Base-by-base conservation (phyloP, 208 protist species). In the Lotmaria passim region DNA sequence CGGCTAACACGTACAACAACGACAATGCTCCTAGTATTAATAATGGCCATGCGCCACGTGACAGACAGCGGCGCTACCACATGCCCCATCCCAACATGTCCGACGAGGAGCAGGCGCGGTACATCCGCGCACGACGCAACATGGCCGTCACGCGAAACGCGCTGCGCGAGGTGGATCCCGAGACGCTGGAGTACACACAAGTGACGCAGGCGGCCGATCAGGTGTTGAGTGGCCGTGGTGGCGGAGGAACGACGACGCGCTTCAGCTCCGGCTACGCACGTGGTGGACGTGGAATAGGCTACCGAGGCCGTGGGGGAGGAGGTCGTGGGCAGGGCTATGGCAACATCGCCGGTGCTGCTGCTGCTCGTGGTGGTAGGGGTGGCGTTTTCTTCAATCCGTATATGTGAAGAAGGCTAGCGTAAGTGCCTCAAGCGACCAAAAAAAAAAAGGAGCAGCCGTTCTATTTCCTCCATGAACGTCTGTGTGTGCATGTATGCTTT, bases 91-190 rank as follows among this genome's bases (percentile, higher is more conserved):
- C 69, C 33, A 75, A 75, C 46, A 75, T 75, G 60, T 47, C 69
- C 7, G 69, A 57, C 41, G 66, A 75, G 50, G 69, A 62, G 53
- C 66, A 70, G 23, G 47, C 69, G 23, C 59, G 62, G 26, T 69
- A 52, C 19, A 86, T 66, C 26, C 83, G 72, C 14, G 55, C 73
- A 21, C 61, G 73, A 2, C 75, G 82, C 17, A 90, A 89, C 63
- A 72, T 77, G 68, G 65, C 69, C 41, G 52, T 89, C 21, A 83
- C 76, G 23, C 82, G 82, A 59, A 93, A 89, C 51, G 87, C 85
- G n/a, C 78, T 93, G n/a, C 64, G 70, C n/a, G 84, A 93, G 47
- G 87, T 93, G 12, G 87, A 93, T 34, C 76, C 82, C 6, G 76
- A 75, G n/a, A 90, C 87, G 41, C 79, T 79, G 17, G 73, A 85